A percentile compares a stretch with the other conserved stretches of the same genome.
phyloP scores from a whole-genome alignment of 2,329 filamentous ascomycete species.

The Monilinia fructicola region DNA sequence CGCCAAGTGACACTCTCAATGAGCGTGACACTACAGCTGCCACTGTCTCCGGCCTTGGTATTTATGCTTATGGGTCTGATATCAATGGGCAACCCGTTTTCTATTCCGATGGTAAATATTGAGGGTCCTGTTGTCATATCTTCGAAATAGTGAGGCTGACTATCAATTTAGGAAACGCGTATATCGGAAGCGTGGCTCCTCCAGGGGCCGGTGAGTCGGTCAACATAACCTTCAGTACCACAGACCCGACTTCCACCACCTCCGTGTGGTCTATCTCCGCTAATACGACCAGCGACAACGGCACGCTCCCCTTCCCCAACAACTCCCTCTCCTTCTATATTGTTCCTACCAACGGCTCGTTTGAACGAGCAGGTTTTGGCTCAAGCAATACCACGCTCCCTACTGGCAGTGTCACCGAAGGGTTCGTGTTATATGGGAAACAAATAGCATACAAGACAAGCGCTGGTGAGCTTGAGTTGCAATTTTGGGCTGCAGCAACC shows the following conservation, averaged over 20 bases:
- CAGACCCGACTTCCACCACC: neutral
- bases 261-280: neutral
- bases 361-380: neutral
- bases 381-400: neutral
- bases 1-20: no score
- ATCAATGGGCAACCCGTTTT: slow-evolving; percentile 6
- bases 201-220: no score
- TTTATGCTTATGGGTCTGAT: neutral
- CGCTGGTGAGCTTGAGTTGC: neutral
- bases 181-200: neutral
- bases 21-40: neutral
- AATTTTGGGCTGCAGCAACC: slow-evolving; percentile 4
- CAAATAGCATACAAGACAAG: neutral
- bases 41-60: neutral
- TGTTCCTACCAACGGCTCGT: neutral
- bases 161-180: slow-evolving; percentile 6
- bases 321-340: neutral
- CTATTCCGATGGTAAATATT: neutral
- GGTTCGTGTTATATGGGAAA: slow-evolving; percentile 6
- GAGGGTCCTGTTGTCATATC: neutral
- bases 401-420: neutral
- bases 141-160: neutral
- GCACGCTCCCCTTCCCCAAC: neutral
- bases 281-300: neutral
- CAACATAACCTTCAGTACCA: slow-evolving; percentile 8